Evolutionary conservation across 192 early-diverging fungal species (phyloP).

Genomic region (Backusella psychrophila): DNA sequence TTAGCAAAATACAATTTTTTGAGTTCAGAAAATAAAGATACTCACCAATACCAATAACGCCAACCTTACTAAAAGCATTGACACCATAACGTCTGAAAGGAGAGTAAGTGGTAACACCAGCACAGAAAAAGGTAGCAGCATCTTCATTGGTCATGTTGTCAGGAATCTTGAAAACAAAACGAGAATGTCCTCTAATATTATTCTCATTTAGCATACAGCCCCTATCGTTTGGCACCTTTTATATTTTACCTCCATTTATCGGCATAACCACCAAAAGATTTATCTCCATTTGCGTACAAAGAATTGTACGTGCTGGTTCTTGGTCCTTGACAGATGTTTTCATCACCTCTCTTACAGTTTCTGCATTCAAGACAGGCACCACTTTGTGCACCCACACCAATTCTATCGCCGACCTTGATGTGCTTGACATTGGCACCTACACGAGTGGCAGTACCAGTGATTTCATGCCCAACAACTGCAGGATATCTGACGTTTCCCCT

Average conservation of each 20-base stretch:
- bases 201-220: neutral
- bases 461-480: conserved; percentile 53
- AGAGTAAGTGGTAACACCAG: conserved; percentile 57
- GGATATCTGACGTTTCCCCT: conserved; percentile 32
- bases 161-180: conserved; percentile 67
- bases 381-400: conserved; percentile 63
- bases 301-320: conserved; percentile 49
- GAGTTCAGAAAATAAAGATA: no score
- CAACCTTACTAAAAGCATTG: conserved; percentile 48
- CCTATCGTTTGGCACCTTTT: neutral
- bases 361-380: conserved; percentile 53
- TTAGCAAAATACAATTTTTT: neutral
- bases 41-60: conserved; percentile 29
- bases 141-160: conserved; percentile 46
- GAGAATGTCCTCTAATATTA: conserved; percentile 45
- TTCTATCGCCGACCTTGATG: conserved; percentile 46
- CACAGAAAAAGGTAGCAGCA: conserved; percentile 79
- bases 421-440: conserved; percentile 39
- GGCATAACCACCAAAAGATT: conserved; percentile 46
- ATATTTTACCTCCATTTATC: conserved; percentile 29
- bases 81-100: conserved; percentile 48
- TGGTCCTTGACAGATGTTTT: conserved; percentile 41
- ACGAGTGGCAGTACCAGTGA: conserved; percentile 44
- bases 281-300: conserved; percentile 36
- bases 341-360: conserved; percentile 35